Conservation (phyloP, 257 asterid genomes). For the Lycium ferocissimum region DNA sequence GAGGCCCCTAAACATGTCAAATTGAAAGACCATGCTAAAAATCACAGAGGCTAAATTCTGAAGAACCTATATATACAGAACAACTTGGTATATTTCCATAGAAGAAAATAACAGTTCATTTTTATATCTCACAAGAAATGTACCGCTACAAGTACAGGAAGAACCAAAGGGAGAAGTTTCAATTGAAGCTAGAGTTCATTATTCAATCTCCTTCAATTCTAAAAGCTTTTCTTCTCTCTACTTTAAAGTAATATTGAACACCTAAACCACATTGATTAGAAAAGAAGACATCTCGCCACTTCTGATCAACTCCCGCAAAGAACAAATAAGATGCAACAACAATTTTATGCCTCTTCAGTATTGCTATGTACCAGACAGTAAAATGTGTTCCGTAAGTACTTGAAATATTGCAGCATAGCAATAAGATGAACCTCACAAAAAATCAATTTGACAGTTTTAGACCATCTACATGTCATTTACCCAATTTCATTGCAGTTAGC, state of each 20-base stretch:
- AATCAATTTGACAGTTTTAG: conserved; percentile 5
- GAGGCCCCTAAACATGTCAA: not conserved
- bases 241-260: not conserved
- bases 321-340: conserved; percentile 10
- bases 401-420: conserved; percentile 5
- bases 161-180: not conserved
- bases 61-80: not conserved
- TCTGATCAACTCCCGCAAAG: not conserved
- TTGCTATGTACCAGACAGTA: not conserved
- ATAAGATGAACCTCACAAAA: not conserved
- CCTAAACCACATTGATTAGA: not conserved
- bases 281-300: not conserved
- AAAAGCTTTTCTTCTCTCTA: not conserved
- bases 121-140: not conserved
- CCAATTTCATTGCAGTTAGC: conserved; percentile 1
- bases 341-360: not conserved
- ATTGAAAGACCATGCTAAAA: too few relatives aligned
- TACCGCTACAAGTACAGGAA: not conserved
- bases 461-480: not conserved
- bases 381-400: not conserved
- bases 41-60: too few relatives aligned
- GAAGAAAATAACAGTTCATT: too few relatives aligned
- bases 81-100: not conserved
- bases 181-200: not conserved
- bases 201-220: too few relatives aligned